These are phyloP conservation scores for Apiospora aurea DNA, from an alignment of 2,329 filamentous ascomycete genomes.

Conservation along the genomic window DNA sequence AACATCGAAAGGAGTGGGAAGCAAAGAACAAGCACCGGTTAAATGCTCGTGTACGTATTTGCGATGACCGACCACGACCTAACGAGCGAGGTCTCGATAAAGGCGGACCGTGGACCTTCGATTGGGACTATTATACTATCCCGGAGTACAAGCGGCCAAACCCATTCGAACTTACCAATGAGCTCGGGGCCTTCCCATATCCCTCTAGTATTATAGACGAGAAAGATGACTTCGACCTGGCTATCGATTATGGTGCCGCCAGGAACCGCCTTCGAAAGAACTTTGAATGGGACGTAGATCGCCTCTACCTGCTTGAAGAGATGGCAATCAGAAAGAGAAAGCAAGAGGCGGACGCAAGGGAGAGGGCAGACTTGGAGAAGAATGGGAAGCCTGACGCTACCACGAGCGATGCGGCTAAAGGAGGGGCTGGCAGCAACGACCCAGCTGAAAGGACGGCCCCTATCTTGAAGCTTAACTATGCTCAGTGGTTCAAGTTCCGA, in stretches of 20 bases:
- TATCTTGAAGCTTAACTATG: neutral
- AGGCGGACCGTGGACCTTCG: neutral
- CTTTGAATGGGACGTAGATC: conserved; percentile 30
- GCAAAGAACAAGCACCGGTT: neutral
- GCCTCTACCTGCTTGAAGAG: conserved; percentile 23
- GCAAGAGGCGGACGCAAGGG: neutral
- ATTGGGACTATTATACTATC: neutral
- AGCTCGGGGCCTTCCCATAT: neutral
- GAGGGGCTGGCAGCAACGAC: too few species aligned
- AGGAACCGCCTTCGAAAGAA: conserved; percentile 26
- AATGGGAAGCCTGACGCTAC: too few species aligned
- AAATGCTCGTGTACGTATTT: too few species aligned
- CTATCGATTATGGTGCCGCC: conserved; percentile 22
- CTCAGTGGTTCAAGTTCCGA: neutral
- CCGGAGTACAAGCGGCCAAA: neutral
- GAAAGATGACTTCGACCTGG: conserved; percentile 17
- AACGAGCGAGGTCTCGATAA: too few species aligned
- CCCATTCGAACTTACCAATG: neutral
- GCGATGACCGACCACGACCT: too few species aligned
- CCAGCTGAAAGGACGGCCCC: neutral
- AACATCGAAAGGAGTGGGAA: conserved; percentile 9
- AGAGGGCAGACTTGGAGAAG: neutral
- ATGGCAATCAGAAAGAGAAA: neutral
- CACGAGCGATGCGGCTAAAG: too few species aligned
- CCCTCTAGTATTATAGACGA: neutral